Evolutionary conservation across 768 basidiomycete genomes (phyloP).

Genomic region (Boletus sp.): DNA sequence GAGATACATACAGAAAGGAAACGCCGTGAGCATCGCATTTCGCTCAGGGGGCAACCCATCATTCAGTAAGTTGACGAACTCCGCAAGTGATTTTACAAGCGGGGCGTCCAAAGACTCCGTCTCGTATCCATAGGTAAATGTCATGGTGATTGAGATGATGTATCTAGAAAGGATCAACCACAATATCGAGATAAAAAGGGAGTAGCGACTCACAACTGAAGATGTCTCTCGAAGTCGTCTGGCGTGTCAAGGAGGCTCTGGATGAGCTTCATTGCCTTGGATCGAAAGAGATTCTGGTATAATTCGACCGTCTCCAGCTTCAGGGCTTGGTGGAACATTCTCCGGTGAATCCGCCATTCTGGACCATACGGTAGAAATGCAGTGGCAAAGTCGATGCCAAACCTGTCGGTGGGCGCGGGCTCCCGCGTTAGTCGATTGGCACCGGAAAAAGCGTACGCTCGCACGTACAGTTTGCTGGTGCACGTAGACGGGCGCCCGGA

Average conservation of each 20-base stretch:
- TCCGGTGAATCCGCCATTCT: slow-evolving; percentile 29
- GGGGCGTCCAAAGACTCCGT: slow-evolving; percentile 26
- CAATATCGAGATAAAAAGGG: not conserved
- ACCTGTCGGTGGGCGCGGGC: slow-evolving; percentile 9
- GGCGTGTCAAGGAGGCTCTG: slow-evolving; percentile 23
- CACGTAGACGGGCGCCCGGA: slow-evolving; percentile 27
- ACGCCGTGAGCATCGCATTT: slow-evolving; percentile 26
- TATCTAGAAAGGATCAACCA: slow-evolving; percentile 18
- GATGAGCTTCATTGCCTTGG: slow-evolving; percentile 21
- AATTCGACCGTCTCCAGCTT: slow-evolving; percentile 17
- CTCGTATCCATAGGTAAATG: slow-evolving; percentile 31
- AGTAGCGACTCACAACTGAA: slow-evolving; percentile 18
- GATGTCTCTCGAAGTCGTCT: slow-evolving; percentile 24
- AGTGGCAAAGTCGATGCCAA: slow-evolving; percentile 30
- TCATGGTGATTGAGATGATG: slow-evolving; percentile 33
- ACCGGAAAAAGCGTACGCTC: not conserved
- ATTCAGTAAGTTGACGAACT: slow-evolving; percentile 23
- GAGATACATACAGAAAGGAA: slow-evolving; percentile 28
- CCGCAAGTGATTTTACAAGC: slow-evolving; percentile 25
- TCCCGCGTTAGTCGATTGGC: not conserved
- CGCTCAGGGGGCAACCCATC: slow-evolving; percentile 26
- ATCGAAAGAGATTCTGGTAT: slow-evolving; percentile 24
- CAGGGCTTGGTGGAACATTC: slow-evolving; percentile 29
- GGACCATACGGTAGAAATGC: slow-evolving; percentile 30
- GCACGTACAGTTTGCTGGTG: slow-evolving; percentile 22